phyloP scores from a whole-genome alignment of 306 rosid species.

The Nissolia schottii region DNA sequence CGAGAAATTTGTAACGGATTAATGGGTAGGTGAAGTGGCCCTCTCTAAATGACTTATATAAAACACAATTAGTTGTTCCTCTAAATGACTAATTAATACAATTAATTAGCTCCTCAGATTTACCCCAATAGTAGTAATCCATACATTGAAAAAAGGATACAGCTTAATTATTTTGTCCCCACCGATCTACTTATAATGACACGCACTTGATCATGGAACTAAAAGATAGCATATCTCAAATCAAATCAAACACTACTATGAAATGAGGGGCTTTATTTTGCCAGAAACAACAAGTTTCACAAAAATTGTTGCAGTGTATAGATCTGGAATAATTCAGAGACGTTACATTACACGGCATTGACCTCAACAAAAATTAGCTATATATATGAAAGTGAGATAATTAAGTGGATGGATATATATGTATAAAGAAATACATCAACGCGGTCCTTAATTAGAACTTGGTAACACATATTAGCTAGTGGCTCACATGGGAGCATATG shows the following conservation, averaged over 20 bases:
- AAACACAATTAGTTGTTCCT: neutral
- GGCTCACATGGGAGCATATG: neutral
- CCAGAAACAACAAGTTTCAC: neutral
- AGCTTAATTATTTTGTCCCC: neutral
- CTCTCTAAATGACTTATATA: conserved; percentile 7
- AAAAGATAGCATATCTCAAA: neutral
- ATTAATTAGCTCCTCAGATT: neutral
- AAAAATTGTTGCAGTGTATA: neutral
- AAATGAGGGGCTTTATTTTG: neutral
- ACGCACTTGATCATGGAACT: neutral
- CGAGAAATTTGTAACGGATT: neutral
- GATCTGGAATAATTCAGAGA: neutral
- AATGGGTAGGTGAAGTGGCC: conserved; percentile 8
- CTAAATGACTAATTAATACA: neutral
- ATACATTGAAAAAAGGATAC: neutral
- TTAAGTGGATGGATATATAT: no score
- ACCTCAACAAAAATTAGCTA: neutral
- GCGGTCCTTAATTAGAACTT: neutral
- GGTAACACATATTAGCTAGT: neutral
- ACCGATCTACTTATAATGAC: neutral
- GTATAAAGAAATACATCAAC: neutral
- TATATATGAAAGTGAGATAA: neutral
- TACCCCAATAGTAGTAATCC: neutral
- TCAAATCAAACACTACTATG: neutral
- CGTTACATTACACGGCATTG: conserved; percentile 2